Base-by-base conservation (phyloP, 2,329 filamentous ascomycete species). In the Apiospora phragmitis region DNA sequence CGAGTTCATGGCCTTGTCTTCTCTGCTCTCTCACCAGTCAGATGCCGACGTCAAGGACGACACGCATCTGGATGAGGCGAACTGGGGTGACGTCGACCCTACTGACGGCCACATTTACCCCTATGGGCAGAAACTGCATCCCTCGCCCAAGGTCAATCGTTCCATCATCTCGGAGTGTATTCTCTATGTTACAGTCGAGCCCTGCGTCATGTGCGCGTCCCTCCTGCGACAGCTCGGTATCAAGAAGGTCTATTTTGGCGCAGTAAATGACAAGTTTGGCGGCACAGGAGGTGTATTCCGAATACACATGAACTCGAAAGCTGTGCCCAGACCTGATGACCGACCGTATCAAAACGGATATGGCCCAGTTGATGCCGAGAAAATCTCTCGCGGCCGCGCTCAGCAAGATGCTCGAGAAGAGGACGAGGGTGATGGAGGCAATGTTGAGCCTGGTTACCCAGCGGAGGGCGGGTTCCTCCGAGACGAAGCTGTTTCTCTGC, bases 201-300 rank as follows among this genome's bases (percentile, higher is more conserved):
- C 96, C 5, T 99, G 96, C 81, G 94, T 99, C 83, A 99, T 99
- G 96, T 99, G 96, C 80, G 96, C 96, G 16, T 97, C 94, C 8
- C 90, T 97, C 69, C 87, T 99, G 68, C 90, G 94, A 68, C 97
- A 99, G 81, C 92, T 97, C 74, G 89, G 91, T 18, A 94, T 99
- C 81, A 90, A 92, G 73, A 92, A 92, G 75, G 96, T 99, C 42
- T 98, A 95, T 81, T 99, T 96, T 81, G 97, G 96, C 5, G 97
- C 95, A 71, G 90, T 93, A 76, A 99, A 99, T 80, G 96, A 99
- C 83, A 93, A 97, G 71, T 99, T 99, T 83, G 96, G 96, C 9
- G 96, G 97, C 42, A 97, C 94, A 21, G 96, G 96, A 1, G 95
- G 97, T 69, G 96, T 99, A 18, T 90, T 99, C 79, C 92, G 91